A percentile compares a stretch with the other conserved stretches of the same genome.
These are phyloP conservation scores for Cladophialophora exuberans DNA, from an alignment of 2,329 filamentous ascomycete species.

Conservation along the genomic window DNA sequence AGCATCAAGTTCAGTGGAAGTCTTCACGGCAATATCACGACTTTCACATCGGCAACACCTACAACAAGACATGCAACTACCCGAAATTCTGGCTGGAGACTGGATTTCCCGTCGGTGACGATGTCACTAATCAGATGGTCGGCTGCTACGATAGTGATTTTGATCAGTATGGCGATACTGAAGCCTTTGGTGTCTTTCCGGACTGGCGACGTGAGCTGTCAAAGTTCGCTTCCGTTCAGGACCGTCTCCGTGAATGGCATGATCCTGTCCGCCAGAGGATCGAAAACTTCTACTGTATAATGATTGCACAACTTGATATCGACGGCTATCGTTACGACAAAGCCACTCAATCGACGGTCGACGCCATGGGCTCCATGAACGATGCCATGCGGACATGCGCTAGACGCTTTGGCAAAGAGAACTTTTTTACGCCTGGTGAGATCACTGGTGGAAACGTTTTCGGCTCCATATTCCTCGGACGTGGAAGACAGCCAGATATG, in stretches of 20 bases:
- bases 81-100: slow-evolving; percentile 65
- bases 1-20: slow-evolving; percentile 64
- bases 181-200: slow-evolving; percentile 65
- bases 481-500: slow-evolving; percentile 62
- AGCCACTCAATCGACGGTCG: slow-evolving; percentile 65
- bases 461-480: slow-evolving; percentile 64
- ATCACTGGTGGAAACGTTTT: slow-evolving; percentile 65
- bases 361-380: slow-evolving; percentile 63
- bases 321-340: slow-evolving; percentile 71
- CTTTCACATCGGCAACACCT: slow-evolving; percentile 59
- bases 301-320: slow-evolving; percentile 65
- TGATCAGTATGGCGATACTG: slow-evolving; percentile 66
- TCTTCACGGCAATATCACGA: slow-evolving; percentile 59
- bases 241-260: slow-evolving; percentile 67
- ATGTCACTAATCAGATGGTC: slow-evolving; percentile 51
- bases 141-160: slow-evolving; percentile 68
- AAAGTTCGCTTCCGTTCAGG: slow-evolving; percentile 69
- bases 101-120: slow-evolving; percentile 54
- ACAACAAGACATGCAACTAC: slow-evolving; percentile 59
- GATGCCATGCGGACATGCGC: slow-evolving; percentile 62
- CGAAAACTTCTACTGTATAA: slow-evolving; percentile 65
- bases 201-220: slow-evolving; percentile 67
- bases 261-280: slow-evolving; percentile 61
- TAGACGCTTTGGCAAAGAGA: slow-evolving; percentile 59
- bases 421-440: slow-evolving; percentile 68